Percentiles rank a stretch among this genome's conserved stretches.
Evolutionary conservation across 2,329 filamentous ascomycete species (phyloP).

Genomic region (Paraconiothyrium brasiliense): DNA sequence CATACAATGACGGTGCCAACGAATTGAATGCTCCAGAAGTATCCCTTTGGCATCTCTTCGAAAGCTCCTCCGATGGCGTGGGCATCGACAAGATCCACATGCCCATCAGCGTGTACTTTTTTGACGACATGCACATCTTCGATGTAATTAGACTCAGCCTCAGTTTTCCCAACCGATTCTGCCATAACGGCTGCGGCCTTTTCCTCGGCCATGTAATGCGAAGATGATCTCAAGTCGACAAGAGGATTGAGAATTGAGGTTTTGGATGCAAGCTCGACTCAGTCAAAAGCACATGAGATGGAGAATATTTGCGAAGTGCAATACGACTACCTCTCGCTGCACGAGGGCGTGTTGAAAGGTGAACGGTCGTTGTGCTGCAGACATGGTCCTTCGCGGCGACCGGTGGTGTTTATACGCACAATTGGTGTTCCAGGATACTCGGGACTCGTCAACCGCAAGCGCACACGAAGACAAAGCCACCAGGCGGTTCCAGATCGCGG

Average conservation of each 20-base stretch:
- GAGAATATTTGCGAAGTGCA: background rate
- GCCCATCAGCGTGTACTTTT: conserved; percentile 52
- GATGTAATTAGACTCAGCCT: conserved; percentile 14
- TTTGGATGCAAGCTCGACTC: background rate
- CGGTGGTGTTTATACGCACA: conserved; percentile 5
- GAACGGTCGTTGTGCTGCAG: background rate
- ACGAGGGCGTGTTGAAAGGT: background rate
- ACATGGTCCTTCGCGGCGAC: background rate
- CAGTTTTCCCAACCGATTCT: conserved; percentile 22
- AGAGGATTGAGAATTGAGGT: background rate
- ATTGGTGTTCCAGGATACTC: background rate
- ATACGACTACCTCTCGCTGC: background rate
- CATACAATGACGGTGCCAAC: conserved; percentile 52
- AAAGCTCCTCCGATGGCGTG: conserved; percentile 56
- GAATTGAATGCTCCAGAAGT: conserved; percentile 54
- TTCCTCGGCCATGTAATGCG: conserved; percentile 22
- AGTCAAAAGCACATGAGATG: background rate
- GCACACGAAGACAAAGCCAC: background rate
- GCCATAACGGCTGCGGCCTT: conserved; percentile 25
- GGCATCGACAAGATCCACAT: conserved; percentile 54
- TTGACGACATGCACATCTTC: conserved; percentile 35
- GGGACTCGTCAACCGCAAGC: conserved; percentile 20
- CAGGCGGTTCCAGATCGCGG: conserved; percentile 15
- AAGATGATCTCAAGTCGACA: background rate
- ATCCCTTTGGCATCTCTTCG: conserved; percentile 53